Base-by-base conservation (phyloP, 352 stramenopile genomes). In the Globisporangium cystogenes region DNA sequence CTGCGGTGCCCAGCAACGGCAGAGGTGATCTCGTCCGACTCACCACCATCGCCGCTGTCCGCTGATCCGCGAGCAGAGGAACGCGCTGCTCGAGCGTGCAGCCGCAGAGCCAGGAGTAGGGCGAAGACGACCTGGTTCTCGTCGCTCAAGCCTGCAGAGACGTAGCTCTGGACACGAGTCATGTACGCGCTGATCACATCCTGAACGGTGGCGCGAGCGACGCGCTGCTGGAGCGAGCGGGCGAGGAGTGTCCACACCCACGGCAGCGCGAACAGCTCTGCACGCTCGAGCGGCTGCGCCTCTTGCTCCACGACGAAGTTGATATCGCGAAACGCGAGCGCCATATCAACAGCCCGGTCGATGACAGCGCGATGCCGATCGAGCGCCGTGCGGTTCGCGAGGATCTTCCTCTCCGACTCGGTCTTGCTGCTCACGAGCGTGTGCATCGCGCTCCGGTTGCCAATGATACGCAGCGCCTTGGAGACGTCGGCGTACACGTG, bases 391-490 rank as follows among this genome's bases (percentile, higher is more conserved):
- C 57, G 55, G 27, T 76, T 66, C 0, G 40, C 52, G 3, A 71
- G 58, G 7, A 84, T 60, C 45, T 82, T 89, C 20, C 23, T 48
- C 8, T 27, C 59, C 0, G 63, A 57, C 27, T 86, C 75, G 0
- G 49, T 36, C 54, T 75, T 78, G 41, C 60, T 80, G 24, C 41
- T 65, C 42, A 84, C 51, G 0, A 87, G 65, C 6, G 67, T 80
- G 26, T 81, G 62, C 0, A 72, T 44, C 10, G 75, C 59, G 49
- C 68, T 85, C 14, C 74, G 67, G 26, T 87, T 87, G 0, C 57
- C 72, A n/a, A 90, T 59, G 44, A 90, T 72, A 21, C 75, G 76
- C 23, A 86, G 59, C 2, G 66, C 60, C 51, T 86, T 86, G 0
- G 74, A 57, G 4, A 65, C 68, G 18, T 90, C 78, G 0, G 45